Percentiles rank a stretch among this genome's conserved stretches.
These are phyloP conservation scores for Trametes sanguinea DNA, from an alignment of 768 basidiomycete genomes.

Conservation along the genomic window DNA sequence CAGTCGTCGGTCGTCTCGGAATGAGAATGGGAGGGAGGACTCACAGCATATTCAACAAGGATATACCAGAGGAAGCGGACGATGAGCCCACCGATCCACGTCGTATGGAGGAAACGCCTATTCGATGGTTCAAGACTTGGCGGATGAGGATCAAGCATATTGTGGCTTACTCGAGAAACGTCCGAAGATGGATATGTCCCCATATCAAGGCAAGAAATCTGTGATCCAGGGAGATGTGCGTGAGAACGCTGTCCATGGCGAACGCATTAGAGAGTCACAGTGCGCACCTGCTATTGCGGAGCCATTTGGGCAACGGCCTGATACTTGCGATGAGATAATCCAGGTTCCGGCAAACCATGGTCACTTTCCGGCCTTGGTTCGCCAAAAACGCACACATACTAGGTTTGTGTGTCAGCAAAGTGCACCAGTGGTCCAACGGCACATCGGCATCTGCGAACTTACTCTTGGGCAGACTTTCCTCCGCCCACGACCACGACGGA, in stretches of 20 bases:
- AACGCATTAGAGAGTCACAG: conserved; percentile 42
- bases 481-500: conserved; percentile 57
- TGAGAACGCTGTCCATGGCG: conserved; percentile 31
- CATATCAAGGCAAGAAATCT: no score
- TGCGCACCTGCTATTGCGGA: conserved; percentile 59
- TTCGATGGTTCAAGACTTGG: not conserved
- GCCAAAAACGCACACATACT: conserved; percentile 47
- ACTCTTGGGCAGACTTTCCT: conserved; percentile 69
- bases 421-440: not conserved
- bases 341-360: conserved; percentile 51
- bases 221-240: no score
- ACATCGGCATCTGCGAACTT: conserved; percentile 8
- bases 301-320: conserved; percentile 50
- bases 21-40: no score
- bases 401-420: not conserved
- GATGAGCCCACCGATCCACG: conserved; percentile 54
- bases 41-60: not conserved
- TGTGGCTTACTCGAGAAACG: conserved; percentile 51
- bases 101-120: conserved; percentile 63
- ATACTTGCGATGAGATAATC: conserved; percentile 52
- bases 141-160: no score
- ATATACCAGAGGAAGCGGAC: conserved; percentile 52
- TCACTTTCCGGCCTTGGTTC: conserved; percentile 47
- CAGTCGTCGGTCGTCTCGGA: no score
- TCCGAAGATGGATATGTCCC: conserved; percentile 44